phyloP scores from a whole-genome alignment of 306 rosid species.

The Corylus avellana region DNA sequence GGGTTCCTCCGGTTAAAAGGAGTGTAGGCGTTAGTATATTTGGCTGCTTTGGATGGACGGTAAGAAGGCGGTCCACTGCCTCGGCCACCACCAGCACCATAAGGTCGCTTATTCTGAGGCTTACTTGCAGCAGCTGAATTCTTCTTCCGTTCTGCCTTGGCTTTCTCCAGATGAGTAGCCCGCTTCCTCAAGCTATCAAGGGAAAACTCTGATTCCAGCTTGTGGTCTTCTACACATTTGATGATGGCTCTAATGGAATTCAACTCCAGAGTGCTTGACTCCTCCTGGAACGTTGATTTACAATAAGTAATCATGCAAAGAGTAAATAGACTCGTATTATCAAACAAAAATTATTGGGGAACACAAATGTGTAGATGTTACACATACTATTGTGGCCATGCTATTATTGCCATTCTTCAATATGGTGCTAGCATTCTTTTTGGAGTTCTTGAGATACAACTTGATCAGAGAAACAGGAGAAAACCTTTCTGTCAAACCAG shows the following conservation, averaged over 20 bases:
- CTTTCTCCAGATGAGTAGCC: constrained; percentile 51
- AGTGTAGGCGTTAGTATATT: constrained; percentile 40
- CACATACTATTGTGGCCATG: constrained; percentile 55
- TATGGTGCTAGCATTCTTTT: constrained; percentile 44
- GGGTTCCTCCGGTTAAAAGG: constrained; percentile 57
- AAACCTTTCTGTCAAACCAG: constrained; percentile 74
- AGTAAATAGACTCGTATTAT: constrained; percentile 14
- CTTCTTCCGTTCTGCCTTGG: constrained; percentile 64
- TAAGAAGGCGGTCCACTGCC: constrained; percentile 45
- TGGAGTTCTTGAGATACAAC: constrained; percentile 55
- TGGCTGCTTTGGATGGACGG: constrained; percentile 64
- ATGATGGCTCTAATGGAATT: constrained; percentile 60
- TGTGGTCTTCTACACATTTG: constrained; percentile 87
- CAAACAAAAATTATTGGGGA: neutral
- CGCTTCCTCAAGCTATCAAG: constrained; percentile 60
- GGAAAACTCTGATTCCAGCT: constrained; percentile 69
- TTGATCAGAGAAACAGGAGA: constrained; percentile 61
- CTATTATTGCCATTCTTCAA: constrained; percentile 55
- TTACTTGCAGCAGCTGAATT: constrained; percentile 43
- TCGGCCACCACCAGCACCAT: constrained; percentile 36
- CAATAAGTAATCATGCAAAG: constrained; percentile 16
- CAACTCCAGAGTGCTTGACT: constrained; percentile 58
- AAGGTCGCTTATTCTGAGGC: constrained; percentile 54
- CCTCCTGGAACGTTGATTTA: constrained; percentile 54
- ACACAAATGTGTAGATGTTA: constrained; percentile 23